Conservation (phyloP, 805 yeast genomes). For the Zygosaccharomyces kombuchaensis region DNA sequence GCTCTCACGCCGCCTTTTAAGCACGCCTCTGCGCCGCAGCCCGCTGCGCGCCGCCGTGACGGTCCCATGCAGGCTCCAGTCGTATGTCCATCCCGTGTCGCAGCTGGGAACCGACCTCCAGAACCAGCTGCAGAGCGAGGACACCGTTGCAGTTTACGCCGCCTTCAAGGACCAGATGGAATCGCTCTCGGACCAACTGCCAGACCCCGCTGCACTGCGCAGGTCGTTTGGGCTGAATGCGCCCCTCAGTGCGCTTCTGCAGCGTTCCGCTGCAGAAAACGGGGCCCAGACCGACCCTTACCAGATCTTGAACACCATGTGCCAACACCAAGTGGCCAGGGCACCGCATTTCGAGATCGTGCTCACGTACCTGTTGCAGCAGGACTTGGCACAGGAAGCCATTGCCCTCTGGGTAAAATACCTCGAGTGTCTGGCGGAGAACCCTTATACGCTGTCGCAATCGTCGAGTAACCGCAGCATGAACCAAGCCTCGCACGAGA, state of each 20-base stretch:
- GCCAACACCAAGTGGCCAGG: slow-evolving; percentile 27
- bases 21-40: not conserved
- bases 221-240: slow-evolving; percentile 22
- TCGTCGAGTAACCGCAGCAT: slow-evolving; percentile 11
- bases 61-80: not conserved
- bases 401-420: slow-evolving; percentile 33
- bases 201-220: slow-evolving; percentile 14
- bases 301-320: slow-evolving; percentile 25
- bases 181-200: slow-evolving; percentile 12
- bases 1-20: not conserved
- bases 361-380: slow-evolving; percentile 19
- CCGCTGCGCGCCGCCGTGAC: not conserved
- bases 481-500: slow-evolving; percentile 17
- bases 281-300: slow-evolving; percentile 23
- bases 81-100: slow-evolving; percentile 19
- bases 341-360: slow-evolving; percentile 30
- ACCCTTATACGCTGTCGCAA: slow-evolving; percentile 11
- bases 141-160: slow-evolving; percentile 11
- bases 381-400: slow-evolving; percentile 25
- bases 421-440: slow-evolving; percentile 20
- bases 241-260: slow-evolving; percentile 16
- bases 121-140: slow-evolving; percentile 8
- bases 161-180: slow-evolving; percentile 14
- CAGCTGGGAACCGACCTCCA: slow-evolving; percentile 14
- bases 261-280: slow-evolving; percentile 13